Evolutionary conservation across 2,329 filamentous ascomycete genomes (phyloP).

Genomic region (Xylariales sp.): DNA sequence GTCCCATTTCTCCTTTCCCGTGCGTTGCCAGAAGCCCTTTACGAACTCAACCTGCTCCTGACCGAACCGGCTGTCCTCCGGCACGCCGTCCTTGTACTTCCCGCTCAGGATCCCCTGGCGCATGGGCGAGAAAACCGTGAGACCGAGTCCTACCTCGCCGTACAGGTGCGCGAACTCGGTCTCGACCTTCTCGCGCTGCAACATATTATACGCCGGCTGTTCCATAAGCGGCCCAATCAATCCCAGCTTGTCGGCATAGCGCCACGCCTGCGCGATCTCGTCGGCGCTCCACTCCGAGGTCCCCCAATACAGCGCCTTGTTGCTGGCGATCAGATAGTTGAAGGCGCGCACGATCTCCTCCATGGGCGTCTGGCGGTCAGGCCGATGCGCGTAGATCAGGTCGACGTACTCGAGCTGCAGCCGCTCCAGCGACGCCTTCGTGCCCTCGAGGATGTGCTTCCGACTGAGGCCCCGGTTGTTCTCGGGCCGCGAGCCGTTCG

Average conservation of each 20-base stretch:
- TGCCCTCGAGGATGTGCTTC: conserved; percentile 66
- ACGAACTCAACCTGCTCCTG: conserved; percentile 44
- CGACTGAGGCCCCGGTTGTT: conserved; percentile 64
- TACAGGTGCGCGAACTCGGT: conserved; percentile 57
- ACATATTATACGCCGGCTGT: conserved; percentile 63
- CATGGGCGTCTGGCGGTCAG: conserved; percentile 63
- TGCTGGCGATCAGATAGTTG: conserved; percentile 63
- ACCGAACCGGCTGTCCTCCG: conserved; percentile 21
- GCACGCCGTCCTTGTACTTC: conserved; percentile 61
- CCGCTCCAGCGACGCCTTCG: conserved; percentile 53
- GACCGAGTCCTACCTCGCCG: conserved; percentile 52
- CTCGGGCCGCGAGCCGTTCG: conserved; percentile 55
- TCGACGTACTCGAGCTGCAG: conserved; percentile 61
- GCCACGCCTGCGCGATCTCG: conserved; percentile 62
- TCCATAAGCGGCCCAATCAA: conserved; percentile 62
- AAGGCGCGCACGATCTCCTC: conserved; percentile 67
- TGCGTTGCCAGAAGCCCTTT: conserved; percentile 47
- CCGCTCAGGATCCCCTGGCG: conserved; percentile 57
- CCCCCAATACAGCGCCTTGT: conserved; percentile 56
- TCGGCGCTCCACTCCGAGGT: conserved; percentile 64
- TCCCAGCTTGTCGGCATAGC: conserved; percentile 52
- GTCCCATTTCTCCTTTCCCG: conserved; percentile 49
- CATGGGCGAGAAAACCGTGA: conserved; percentile 60
- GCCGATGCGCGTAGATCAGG: conserved; percentile 63
- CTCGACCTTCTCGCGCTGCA: conserved; percentile 59